A percentile compares a stretch with the other conserved stretches of the same genome.
Conservation (phyloP, 2,329 filamentous ascomycete species). For the Nigrospora osmanthi region DNA sequence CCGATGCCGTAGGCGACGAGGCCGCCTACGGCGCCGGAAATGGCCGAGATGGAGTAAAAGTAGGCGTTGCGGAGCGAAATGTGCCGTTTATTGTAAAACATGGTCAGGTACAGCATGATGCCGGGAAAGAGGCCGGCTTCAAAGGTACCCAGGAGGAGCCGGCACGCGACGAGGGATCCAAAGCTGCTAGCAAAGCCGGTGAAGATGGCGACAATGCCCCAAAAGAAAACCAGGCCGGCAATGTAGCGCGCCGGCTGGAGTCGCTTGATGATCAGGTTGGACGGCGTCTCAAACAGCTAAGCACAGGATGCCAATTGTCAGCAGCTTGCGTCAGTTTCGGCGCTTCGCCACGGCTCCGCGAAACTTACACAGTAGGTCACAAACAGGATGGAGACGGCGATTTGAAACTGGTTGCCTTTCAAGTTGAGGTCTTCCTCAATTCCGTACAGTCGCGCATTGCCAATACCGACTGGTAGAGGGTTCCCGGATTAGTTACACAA, state of each 20-base stretch:
- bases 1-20: slow-evolving; percentile 58
- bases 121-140: slow-evolving; percentile 55
- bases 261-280: slow-evolving; percentile 26
- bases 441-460: slow-evolving; percentile 59
- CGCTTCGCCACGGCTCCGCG: neutral
- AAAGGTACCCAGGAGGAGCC: slow-evolving; percentile 46
- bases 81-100: slow-evolving; percentile 56
- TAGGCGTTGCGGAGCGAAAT: slow-evolving; percentile 55
- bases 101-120: slow-evolving; percentile 49
- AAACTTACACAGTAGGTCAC: slow-evolving; percentile 50
- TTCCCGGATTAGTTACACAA: no score
- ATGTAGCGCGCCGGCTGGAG: slow-evolving; percentile 19
- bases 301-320: neutral
- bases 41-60: slow-evolving; percentile 51
- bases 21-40: slow-evolving; percentile 57
- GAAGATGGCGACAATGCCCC: slow-evolving; percentile 14
- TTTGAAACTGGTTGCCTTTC: slow-evolving; percentile 58
- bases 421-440: slow-evolving; percentile 56
- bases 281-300: slow-evolving; percentile 32
- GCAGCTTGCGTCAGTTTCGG: neutral
- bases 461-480: slow-evolving; percentile 54
- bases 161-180: slow-evolving; percentile 9
- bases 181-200: slow-evolving; percentile 13
- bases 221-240: slow-evolving; percentile 14
- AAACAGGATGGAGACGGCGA: slow-evolving; percentile 59